Percentiles rank a stretch among this genome's conserved stretches.
Evolutionary conservation across 257 asterid genomes (phyloP).

Genomic region (Hygrophila difformis): DNA sequence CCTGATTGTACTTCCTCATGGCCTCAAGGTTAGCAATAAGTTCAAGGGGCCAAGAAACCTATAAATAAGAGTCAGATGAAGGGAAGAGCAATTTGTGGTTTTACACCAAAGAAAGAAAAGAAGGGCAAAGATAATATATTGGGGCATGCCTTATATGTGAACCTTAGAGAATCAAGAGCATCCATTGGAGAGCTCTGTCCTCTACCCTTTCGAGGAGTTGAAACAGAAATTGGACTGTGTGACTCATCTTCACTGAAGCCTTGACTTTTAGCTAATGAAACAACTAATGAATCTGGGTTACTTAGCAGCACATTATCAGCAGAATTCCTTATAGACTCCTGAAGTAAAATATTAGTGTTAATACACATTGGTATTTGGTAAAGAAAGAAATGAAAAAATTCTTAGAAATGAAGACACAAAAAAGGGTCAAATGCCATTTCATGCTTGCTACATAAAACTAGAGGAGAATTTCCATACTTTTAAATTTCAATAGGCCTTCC

Average conservation of each 20-base stretch:
- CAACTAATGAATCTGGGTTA: constrained; percentile 74
- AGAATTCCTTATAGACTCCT: constrained; percentile 92
- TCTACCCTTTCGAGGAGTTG: constrained; percentile 64
- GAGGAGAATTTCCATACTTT: constrained; percentile 3
- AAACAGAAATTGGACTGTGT: constrained; percentile 32
- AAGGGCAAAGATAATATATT: constrained; percentile 1
- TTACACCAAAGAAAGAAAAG: constrained; percentile 6
- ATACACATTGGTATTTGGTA: constrained; percentile 1
- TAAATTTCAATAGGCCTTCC: background rate
- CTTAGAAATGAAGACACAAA: background rate
- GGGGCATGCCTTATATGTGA: constrained; percentile 68
- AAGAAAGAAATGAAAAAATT: constrained; percentile 6
- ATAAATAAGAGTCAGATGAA: constrained; percentile 16
- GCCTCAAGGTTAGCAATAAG: constrained; percentile 86
- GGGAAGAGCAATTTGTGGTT: constrained; percentile 11
- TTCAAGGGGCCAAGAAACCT: constrained; percentile 99
- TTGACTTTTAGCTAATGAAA: constrained; percentile 46
- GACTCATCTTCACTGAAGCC: constrained; percentile 47
- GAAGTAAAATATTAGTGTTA: constrained; percentile 22
- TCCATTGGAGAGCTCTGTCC: constrained; percentile 65
- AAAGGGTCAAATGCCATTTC: constrained; percentile 7
- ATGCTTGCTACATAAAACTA: constrained; percentile 1
- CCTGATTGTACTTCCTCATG: constrained; percentile 93
- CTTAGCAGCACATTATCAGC: constrained; percentile 73
- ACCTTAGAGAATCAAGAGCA: constrained; percentile 66